Evolutionary conservation across 2,329 filamentous ascomycete species (phyloP).

Genomic region (Aureobasidium sp.): DNA sequence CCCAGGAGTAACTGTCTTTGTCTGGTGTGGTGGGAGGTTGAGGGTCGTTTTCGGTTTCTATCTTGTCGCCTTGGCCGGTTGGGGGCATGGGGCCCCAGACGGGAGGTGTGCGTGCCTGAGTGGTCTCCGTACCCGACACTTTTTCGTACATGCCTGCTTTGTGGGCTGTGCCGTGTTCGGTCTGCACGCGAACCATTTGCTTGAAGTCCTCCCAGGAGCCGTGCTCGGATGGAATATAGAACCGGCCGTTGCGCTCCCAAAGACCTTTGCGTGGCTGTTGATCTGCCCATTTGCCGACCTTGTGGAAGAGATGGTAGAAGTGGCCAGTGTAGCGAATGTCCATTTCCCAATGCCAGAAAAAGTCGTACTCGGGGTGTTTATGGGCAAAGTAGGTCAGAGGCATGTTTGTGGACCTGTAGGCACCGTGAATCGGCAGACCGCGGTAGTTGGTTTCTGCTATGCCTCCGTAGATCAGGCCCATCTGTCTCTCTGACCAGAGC

Average conservation of each 20-base stretch:
- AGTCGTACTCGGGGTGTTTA: slow-evolving; percentile 80
- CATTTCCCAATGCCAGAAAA: slow-evolving; percentile 95
- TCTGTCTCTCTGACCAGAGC: slow-evolving; percentile 45
- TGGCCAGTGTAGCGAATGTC: slow-evolving; percentile 85
- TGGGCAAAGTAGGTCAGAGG: slow-evolving; percentile 90
- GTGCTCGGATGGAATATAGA: slow-evolving; percentile 65
- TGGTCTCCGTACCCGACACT: slow-evolving; percentile 27
- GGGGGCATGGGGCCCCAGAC: slow-evolving; percentile 42
- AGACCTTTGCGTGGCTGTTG: slow-evolving; percentile 61
- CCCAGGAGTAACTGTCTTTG: slow-evolving; percentile 52
- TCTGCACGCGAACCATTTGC: slow-evolving; percentile 54
- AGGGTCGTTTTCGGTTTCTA: slow-evolving; percentile 45
- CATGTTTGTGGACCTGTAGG: slow-evolving; percentile 73
- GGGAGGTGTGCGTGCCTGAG: slow-evolving; percentile 32
- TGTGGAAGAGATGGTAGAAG: slow-evolving; percentile 71
- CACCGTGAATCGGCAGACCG: slow-evolving; percentile 60
- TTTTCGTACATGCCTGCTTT: slow-evolving; percentile 37
- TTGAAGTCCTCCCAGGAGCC: slow-evolving; percentile 66
- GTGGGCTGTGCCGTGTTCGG: slow-evolving; percentile 42
- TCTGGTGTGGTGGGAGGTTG: slow-evolving; percentile 49
- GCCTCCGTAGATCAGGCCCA: slow-evolving; percentile 47
- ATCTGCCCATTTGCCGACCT: slow-evolving; percentile 57
- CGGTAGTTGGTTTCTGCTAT: slow-evolving; percentile 43
- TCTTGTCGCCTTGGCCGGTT: slow-evolving; percentile 33
- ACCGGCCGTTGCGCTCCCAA: slow-evolving; percentile 70